Evolutionary conservation across 2,329 filamentous ascomycete genomes (phyloP).

Genomic region (Ophiostoma australiae): DNA sequence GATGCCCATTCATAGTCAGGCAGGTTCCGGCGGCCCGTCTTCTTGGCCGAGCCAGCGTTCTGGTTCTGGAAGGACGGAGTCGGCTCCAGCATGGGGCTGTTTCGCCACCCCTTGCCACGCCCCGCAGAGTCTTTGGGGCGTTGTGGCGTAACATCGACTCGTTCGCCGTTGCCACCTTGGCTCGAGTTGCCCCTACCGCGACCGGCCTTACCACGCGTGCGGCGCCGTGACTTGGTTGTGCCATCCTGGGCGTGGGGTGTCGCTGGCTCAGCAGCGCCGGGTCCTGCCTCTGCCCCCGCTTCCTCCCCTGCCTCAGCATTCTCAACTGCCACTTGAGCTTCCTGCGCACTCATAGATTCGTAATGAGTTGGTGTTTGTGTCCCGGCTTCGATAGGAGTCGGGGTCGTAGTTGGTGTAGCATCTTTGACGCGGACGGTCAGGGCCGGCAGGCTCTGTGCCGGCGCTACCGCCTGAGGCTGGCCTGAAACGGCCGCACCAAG

Average conservation of each 20-base stretch:
- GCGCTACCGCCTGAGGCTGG: background rate
- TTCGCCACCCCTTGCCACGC: conserved; percentile 53
- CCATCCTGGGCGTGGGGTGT: background rate
- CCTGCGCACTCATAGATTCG: conserved; percentile 11
- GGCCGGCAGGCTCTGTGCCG: background rate
- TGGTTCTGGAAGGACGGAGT: conserved; percentile 61
- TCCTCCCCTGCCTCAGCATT: background rate
- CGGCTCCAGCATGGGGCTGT: conserved; percentile 57
- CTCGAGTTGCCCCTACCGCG: conserved; percentile 34
- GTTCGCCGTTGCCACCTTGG: conserved; percentile 30
- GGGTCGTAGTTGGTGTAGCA: background rate
- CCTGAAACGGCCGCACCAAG: background rate
- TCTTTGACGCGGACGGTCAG: background rate
- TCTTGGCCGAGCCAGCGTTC: conserved; percentile 58
- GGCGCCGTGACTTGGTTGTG: conserved; percentile 22
- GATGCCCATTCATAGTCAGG: conserved; percentile 83
- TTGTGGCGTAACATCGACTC: conserved; percentile 27
- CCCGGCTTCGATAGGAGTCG: background rate
- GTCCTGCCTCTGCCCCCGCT: background rate
- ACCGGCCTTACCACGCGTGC: conserved; percentile 34
- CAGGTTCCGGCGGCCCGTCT: conserved; percentile 41
- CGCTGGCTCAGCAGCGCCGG: background rate
- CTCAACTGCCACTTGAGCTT: background rate
- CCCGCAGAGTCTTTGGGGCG: conserved; percentile 26
- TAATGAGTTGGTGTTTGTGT: background rate